These are phyloP conservation scores for Podospora anserina DNA, from an alignment of 495 filamentous ascomycete species.

Conservation along the genomic window DNA sequence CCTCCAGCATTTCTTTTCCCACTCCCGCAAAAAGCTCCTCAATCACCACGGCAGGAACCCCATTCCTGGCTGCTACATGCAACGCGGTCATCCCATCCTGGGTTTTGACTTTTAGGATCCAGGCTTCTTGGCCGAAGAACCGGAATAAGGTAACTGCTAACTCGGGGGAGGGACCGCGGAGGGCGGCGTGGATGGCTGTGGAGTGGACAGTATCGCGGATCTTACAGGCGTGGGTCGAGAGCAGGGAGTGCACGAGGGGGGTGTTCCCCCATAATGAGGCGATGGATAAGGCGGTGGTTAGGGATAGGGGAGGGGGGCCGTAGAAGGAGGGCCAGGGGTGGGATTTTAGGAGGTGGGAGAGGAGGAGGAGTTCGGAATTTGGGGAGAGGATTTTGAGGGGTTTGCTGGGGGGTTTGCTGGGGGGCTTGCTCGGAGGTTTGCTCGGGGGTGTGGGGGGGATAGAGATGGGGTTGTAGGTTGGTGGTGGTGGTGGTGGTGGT, in stretches of 20 bases:
- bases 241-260: not conserved
- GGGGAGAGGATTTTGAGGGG: not conserved
- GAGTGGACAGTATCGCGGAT: not conserved
- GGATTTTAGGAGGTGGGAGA: not conserved
- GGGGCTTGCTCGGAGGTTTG: not conserved
- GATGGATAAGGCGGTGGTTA: not conserved
- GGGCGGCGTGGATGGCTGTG: constrained; percentile 15
- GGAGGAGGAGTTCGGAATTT: not conserved
- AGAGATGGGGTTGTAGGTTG: not conserved
- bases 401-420: not conserved
- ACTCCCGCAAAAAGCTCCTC: not conserved
- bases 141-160: not conserved
- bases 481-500: not conserved
- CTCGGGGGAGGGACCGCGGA: constrained; percentile 11
- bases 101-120: not conserved
- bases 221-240: not conserved
- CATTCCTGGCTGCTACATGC: not conserved
- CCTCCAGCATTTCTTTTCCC: not conserved
- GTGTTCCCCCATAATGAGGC: constrained; percentile 2
- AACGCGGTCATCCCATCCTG: not conserved
- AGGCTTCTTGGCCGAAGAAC: not conserved
- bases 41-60: not conserved
- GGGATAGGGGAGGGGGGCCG: not conserved
- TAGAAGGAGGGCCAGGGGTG: not conserved
- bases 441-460: not conserved